Percentiles rank a stretch among this genome's conserved stretches.
Conservation (phyloP, 345 rosid species). For the Reutealis trisperma region DNA sequence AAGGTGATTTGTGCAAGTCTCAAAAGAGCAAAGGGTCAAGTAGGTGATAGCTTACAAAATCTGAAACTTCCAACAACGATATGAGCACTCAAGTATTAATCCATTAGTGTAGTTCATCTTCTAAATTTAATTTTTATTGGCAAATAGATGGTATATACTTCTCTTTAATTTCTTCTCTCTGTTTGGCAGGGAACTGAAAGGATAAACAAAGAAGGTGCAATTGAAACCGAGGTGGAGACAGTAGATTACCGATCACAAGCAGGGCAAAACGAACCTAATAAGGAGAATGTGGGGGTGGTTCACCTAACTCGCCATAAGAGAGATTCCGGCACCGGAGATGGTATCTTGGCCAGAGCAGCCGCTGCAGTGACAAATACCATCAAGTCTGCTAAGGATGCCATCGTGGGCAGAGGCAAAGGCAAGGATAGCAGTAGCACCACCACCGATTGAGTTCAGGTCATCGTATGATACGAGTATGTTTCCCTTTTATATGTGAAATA, state of each 20-base stretch:
- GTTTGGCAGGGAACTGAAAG: constrained; percentile 29
- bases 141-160: too few species aligned
- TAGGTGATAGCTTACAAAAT: not conserved
- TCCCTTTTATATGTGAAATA: not conserved
- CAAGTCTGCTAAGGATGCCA: constrained; percentile 37
- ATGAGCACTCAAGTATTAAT: constrained; percentile 23
- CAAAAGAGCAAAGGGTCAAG: not conserved
- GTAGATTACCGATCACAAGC: constrained; percentile 32
- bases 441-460: not conserved
- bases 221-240: constrained; percentile 39
- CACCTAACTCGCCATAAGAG: constrained; percentile 30
- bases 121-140: not conserved
- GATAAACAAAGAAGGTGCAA: constrained; percentile 32
- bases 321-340: constrained; percentile 10
- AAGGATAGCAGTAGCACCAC: too few species aligned
- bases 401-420: constrained; percentile 23
- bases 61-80: not conserved
- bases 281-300: constrained; percentile 38
- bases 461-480: not conserved
- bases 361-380: constrained; percentile 29
- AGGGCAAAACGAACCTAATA: constrained; percentile 27
- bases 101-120: not conserved
- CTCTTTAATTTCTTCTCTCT: not conserved
- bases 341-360: constrained; percentile 26
- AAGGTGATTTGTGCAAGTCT: too few species aligned